Conservation (phyloP, 805 yeast species). For the Cyberlindnera xylosilytica region DNA sequence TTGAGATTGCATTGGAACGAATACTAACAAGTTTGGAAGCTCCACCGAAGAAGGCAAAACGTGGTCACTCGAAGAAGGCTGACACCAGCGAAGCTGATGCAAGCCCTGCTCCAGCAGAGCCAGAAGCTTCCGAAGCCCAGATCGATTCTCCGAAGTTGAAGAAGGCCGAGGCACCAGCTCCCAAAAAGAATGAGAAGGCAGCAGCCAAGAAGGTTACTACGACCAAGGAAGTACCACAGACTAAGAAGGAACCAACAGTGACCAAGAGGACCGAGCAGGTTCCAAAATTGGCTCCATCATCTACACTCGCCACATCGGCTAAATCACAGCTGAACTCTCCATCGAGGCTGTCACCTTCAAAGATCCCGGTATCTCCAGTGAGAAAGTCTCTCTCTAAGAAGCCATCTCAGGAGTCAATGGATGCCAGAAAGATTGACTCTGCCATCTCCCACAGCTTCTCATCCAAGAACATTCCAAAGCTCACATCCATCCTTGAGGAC, state of each 20-base stretch:
- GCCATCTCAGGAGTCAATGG: slow-evolving; percentile 7
- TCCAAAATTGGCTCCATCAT: neutral
- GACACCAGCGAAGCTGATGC: neutral
- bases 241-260: neutral
- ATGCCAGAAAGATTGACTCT: slow-evolving; percentile 13
- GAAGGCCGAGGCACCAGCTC: neutral
- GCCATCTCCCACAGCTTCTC: slow-evolving; percentile 17
- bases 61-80: slow-evolving; percentile 1
- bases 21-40: no score
- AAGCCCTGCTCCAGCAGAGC: neutral
- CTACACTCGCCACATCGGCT: no score
- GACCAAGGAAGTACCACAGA: neutral
- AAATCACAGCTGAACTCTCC: no score
- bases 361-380: slow-evolving; percentile 21
- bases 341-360: no score
- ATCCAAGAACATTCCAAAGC: slow-evolving; percentile 21
- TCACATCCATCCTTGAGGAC: slow-evolving; percentile 24
- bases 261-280: neutral
- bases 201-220: neutral
- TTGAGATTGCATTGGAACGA: no score
- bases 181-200: neutral
- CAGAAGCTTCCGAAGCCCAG: neutral
- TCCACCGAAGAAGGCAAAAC: slow-evolving; percentile 5
- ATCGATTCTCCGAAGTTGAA: neutral
- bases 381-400: slow-evolving; percentile 12